Evolutionary conservation across 2,329 filamentous ascomycete genomes (phyloP), one percentile per base, ranked within the genome.

Genomic region (Phyllosticta citrichinensis): DNA sequence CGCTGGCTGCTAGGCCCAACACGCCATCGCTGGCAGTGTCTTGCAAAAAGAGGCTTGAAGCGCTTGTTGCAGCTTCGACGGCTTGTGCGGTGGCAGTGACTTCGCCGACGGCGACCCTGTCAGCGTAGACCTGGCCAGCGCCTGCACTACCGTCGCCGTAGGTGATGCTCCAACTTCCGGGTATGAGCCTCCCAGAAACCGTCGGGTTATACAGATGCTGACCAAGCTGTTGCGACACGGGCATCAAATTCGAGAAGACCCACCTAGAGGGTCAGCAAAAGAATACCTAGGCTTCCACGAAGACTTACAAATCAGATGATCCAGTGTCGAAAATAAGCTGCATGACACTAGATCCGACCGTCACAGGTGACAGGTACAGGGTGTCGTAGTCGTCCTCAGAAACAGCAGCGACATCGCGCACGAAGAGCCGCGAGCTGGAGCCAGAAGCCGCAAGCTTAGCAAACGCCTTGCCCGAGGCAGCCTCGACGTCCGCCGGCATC

Each of bases 271-370:
- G 57, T 56, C 12, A 60, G 58, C 35, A 22, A 5, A 52, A 17
- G n/a, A 17, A 17, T n/a, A 17, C 58, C 0, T n/a, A 25, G 35
- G 25, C 52, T 56, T 61, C 40, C 56, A 56, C 17, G 75, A 86
- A 87, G 50, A 83, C 87, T 81, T 72, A 84, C 87, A 88, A 80
- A 73, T 88, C 86, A 52, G 84, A 79, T 64, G 78, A 87, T 63
- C 79, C 87, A 14, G 88, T 91, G 65, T 91, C 88, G 63, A 91
- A 81, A 69, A 89, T 86, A 62, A 91, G 70, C 62, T 84, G 80
- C 64, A 89, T 70, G 2, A 76, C 81, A 66, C 87, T 83, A 68
- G 81, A 75, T 52, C 87, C 88, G 63, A 91, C 76, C 2, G 76
- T 79, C 54, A 91, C 82, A 0, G 85, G 83, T 64, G 70, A 76